Conservation (phyloP, 1,139 yeast genomes). For the Geotrichum restrictum region DNA sequence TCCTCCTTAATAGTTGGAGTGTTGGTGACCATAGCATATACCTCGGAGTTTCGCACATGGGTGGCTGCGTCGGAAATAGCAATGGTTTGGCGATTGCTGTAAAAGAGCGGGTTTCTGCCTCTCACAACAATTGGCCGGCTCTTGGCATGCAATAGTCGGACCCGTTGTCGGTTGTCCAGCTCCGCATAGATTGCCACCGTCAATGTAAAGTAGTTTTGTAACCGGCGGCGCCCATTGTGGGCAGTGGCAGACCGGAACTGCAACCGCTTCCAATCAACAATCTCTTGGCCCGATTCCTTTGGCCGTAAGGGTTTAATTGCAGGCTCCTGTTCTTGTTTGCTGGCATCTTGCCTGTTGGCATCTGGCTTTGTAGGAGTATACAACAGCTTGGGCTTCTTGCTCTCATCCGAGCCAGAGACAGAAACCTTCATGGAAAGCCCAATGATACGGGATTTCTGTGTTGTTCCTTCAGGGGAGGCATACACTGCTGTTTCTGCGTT, state of each 20-base stretch:
- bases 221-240: constrained; percentile 56
- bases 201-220: constrained; percentile 55
- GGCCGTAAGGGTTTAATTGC: constrained; percentile 32
- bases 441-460: constrained; percentile 29
- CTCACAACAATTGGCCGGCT: constrained; percentile 56
- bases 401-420: constrained; percentile 31
- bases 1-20: constrained; percentile 2
- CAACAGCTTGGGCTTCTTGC: constrained; percentile 29
- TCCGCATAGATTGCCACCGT: constrained; percentile 44
- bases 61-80: constrained; percentile 5
- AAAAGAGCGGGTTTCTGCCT: constrained; percentile 63
- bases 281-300: constrained; percentile 30
- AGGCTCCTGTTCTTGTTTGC: constrained; percentile 28
- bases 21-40: neutral
- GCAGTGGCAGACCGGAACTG: constrained; percentile 64
- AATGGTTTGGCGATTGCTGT: constrained; percentile 53
- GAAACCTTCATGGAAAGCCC: constrained; percentile 33
- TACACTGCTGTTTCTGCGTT: constrained; percentile 33
- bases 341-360: constrained; percentile 20
- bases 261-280: constrained; percentile 40
- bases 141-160: constrained; percentile 30
- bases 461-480: constrained; percentile 26
- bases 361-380: constrained; percentile 31
- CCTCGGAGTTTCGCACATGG: neutral
- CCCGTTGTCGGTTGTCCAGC: constrained; percentile 33